Base-by-base conservation (phyloP, 495 filamentous ascomycete species). In the Penicillium odoratum region DNA sequence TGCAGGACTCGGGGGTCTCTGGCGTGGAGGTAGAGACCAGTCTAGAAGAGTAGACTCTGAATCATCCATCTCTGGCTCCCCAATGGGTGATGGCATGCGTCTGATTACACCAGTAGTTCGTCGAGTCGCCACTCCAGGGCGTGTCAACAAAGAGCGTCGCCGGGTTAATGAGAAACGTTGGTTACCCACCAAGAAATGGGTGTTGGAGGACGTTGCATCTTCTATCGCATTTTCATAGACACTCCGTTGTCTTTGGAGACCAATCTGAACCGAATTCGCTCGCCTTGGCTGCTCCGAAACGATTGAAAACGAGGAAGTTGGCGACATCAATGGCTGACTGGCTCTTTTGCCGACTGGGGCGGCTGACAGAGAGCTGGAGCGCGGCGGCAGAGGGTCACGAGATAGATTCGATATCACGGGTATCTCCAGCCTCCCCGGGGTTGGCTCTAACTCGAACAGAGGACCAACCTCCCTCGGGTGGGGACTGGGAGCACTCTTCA, bases 41-140 rank as follows among this genome's bases (percentile, higher is more conserved):
- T 64, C 61, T 26, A 66, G 53, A 8, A 56, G 46, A 16, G 28
- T 45, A 4, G 54, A 56, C 25, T 63, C 60, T 11, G 44, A 34
- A 48, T 62, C 54, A 28, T 66, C 57, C 6, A 42, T 51, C 21
- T 60, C 59, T 1, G 54, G 56, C 42, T 75, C 69, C 34, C 62
- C 64, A 53, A 68, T 67, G 18, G 66, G 60, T 0, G 69, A 68
- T 13, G 67, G 63, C 0, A 65, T 51, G 26, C 69, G 64, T 21
- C 63, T 64, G 42, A 55, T 43, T 9, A 58, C 47, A 3, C 66
- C 62, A 5, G 71, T 63, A 3, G 76, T 69, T 51, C 69, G 69
- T 63, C 80, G 71, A 11, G 78, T 81, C 15, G 78, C 78, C 45
- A 80, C 66, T 0, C 80, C 78, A 13, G 80, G 80, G 40, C 71